Conservation (phyloP, 192 early-diverging fungal genomes). For the Helicostylum pulchrum region DNA sequence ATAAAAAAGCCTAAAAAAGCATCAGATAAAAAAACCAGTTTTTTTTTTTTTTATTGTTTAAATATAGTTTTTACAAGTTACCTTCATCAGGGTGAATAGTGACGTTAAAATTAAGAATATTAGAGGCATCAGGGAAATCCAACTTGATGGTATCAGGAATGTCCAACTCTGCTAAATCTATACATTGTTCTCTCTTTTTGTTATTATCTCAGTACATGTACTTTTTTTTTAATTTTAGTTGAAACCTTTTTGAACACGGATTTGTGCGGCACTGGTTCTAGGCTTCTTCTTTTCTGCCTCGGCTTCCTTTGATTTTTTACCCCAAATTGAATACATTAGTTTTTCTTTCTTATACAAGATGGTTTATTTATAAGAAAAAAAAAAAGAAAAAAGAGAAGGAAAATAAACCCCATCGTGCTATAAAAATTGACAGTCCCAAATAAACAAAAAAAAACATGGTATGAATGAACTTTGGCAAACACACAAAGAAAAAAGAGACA, state of each 20-base stretch:
- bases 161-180: constrained; percentile 83
- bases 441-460: too few relatives aligned
- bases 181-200: not conserved
- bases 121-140: constrained; percentile 70
- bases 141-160: constrained; percentile 74
- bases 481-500: too few relatives aligned
- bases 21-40: too few relatives aligned
- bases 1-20: constrained; percentile 71
- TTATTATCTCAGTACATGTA: not conserved
- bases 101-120: constrained; percentile 81
- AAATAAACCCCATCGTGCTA: too few relatives aligned
- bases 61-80: constrained; percentile 22
- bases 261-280: constrained; percentile 80
- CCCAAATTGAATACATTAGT: constrained; percentile 83
- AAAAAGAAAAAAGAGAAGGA: not conserved
- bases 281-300: constrained; percentile 72
- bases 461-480: too few relatives aligned
- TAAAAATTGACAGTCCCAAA: too few relatives aligned
- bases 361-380: not conserved
- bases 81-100: constrained; percentile 86
- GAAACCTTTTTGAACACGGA: constrained; percentile 90
- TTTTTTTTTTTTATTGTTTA: not conserved
- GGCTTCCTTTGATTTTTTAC: constrained; percentile 76
- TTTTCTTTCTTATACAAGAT: constrained; percentile 37
- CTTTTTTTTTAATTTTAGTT: not conserved